A percentile compares a stretch with the other conserved stretches of the same genome.
Evolutionary conservation across 257 asterid genomes (phyloP).

Genomic region (Perilla frutescens): DNA sequence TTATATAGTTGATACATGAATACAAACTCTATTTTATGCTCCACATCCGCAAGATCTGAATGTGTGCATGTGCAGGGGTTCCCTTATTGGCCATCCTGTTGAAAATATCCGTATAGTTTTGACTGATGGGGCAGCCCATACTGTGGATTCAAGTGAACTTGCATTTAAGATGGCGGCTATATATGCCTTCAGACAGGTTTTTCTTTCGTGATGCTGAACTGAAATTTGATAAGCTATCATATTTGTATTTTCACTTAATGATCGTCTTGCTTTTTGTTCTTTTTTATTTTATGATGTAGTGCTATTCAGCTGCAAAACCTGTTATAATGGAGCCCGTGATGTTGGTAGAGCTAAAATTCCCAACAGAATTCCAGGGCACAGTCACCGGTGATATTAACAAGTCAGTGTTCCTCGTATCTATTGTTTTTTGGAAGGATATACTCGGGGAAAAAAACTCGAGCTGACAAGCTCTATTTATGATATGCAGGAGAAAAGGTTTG

Average conservation of each 20-base stretch:
- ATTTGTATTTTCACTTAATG: slow-evolving; percentile 19
- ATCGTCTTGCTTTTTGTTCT: slow-evolving; percentile 16
- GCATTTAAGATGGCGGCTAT: slow-evolving; percentile 97
- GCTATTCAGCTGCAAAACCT: slow-evolving; percentile 79
- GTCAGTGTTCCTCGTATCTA: slow-evolving; percentile 47
- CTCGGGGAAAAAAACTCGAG: background rate
- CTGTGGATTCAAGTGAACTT: slow-evolving; percentile 99
- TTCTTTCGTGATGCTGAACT: slow-evolving; percentile 26
- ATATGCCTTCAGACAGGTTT: slow-evolving; percentile 98
- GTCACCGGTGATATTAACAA: slow-evolving; percentile 96
- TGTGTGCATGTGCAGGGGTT: slow-evolving; percentile 72
- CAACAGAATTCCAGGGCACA: slow-evolving; percentile 91
- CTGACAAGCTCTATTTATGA: slow-evolving; percentile 28
- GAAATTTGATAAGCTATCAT: background rate
- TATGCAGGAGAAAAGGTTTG: slow-evolving; percentile 90
- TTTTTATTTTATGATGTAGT: slow-evolving; percentile 44
- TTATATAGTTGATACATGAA: background rate
- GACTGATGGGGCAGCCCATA: slow-evolving; percentile 92
- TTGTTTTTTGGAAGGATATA: slow-evolving; percentile 24
- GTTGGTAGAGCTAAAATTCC: slow-evolving; percentile 89
- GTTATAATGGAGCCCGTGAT: slow-evolving; percentile 96
- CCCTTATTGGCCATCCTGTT: slow-evolving; percentile 97
- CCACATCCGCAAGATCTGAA: background rate
- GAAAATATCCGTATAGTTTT: slow-evolving; percentile 86
- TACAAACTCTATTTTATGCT: background rate